These are phyloP conservation scores for Dipodascus albidus DNA, from an alignment of 805 yeast genomes.

Conservation along the genomic window DNA sequence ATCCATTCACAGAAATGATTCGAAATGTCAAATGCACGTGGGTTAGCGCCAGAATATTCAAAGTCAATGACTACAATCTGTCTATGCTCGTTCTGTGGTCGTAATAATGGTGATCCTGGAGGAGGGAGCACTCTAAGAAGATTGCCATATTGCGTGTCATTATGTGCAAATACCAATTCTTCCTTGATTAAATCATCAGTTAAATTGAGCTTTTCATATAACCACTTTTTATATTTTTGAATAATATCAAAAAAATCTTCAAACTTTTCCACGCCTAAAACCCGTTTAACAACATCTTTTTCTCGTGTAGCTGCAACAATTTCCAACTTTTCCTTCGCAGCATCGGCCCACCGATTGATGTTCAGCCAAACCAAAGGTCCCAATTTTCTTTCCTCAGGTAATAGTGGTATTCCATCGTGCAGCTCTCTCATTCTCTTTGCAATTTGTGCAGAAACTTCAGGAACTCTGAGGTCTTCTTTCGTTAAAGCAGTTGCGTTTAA, in stretches of 20 bases:
- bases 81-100: constrained; percentile 42
- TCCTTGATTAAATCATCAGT: constrained; percentile 28
- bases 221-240: constrained; percentile 48
- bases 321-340: constrained; percentile 35
- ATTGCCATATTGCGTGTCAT: constrained; percentile 95
- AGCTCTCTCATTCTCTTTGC: constrained; percentile 96
- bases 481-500: constrained; percentile 71
- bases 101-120: constrained; percentile 39
- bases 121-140: constrained; percentile 48
- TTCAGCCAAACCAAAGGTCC: constrained; percentile 65
- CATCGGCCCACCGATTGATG: constrained; percentile 58
- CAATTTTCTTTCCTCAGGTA: constrained; percentile 38
- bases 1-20: constrained; percentile 97
- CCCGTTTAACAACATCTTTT: constrained; percentile 14
- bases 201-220: constrained; percentile 39
- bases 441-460: constrained; percentile 67
- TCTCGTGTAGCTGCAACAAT: constrained; percentile 28
- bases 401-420: constrained; percentile 66
- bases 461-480: constrained; percentile 60
- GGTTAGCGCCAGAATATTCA: constrained; percentile 87
- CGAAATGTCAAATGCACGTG: constrained; percentile 81
- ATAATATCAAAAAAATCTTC: constrained; percentile 38
- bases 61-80: constrained; percentile 85
- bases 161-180: constrained; percentile 75
- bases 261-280: constrained; percentile 31